Evolutionary conservation across 176 grass and related monocot genomes (phyloP).

Genomic region (Bonia amplexicaulis): DNA sequence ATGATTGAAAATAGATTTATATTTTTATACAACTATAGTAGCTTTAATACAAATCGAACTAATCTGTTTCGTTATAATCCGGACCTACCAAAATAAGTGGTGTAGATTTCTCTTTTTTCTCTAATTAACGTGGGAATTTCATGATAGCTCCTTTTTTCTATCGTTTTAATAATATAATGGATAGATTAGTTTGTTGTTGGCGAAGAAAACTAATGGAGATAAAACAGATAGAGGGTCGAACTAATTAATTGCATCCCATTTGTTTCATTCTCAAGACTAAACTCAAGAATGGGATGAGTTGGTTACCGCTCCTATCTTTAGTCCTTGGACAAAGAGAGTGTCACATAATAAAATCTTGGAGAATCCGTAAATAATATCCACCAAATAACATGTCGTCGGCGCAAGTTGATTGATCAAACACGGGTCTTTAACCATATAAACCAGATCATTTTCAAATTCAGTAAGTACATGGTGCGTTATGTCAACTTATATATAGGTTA

Average conservation of each 20-base stretch:
- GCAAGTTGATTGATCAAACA: background rate
- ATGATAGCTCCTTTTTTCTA: background rate
- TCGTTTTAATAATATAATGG: background rate
- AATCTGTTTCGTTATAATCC: background rate
- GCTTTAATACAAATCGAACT: background rate
- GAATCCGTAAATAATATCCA: background rate
- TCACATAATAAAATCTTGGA: background rate
- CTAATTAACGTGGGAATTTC: background rate
- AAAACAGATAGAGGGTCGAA: background rate
- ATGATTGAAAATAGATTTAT: background rate
- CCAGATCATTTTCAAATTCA: background rate
- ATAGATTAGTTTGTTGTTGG: background rate
- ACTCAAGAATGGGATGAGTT: background rate
- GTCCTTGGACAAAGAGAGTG: background rate
- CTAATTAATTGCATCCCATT: background rate
- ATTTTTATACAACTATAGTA: background rate
- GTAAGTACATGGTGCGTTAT: background rate
- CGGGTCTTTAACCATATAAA: background rate
- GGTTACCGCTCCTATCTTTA: background rate
- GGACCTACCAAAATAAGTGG: background rate
- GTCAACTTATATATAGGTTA: background rate
- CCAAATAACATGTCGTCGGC: background rate
- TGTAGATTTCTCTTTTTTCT: background rate
- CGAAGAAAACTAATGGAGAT: background rate
- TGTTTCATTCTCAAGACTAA: background rate